Evolutionary conservation across 1,284 basidiomycete genomes (phyloP).

Genomic region (Leccinum fuscescens): DNA sequence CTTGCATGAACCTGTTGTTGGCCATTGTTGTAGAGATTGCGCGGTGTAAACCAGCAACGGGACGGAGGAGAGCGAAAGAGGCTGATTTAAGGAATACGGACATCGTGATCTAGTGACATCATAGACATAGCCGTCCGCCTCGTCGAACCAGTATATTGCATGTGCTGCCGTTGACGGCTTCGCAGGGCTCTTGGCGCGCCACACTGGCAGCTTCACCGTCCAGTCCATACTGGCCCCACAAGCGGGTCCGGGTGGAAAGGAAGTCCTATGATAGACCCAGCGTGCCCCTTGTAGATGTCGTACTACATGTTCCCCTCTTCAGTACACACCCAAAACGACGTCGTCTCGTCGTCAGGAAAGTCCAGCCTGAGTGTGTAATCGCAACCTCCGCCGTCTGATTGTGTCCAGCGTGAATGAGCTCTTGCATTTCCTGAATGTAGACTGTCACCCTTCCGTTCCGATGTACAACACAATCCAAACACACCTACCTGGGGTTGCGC

Average conservation of each 20-base stretch:
- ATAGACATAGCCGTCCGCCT: constrained; percentile 96
- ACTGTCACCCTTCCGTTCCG: background rate
- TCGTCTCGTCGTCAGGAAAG: constrained; percentile 93
- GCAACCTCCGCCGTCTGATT: constrained; percentile 96
- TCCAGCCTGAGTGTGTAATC: constrained; percentile 75
- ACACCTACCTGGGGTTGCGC: constrained; percentile 83
- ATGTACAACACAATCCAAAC: background rate
- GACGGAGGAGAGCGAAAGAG: background rate
- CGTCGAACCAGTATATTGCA: constrained; percentile 88
- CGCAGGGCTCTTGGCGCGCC: constrained; percentile 74
- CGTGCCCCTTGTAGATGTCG: constrained; percentile 90
- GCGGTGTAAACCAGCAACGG: background rate
- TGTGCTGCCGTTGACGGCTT: constrained; percentile 51
- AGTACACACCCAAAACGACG: constrained; percentile 94
- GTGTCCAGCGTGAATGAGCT: constrained; percentile 81
- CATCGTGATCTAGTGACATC: constrained; percentile 54
- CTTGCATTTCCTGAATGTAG: constrained; percentile 76
- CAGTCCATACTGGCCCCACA: constrained; percentile 90
- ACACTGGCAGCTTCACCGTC: constrained; percentile 82
- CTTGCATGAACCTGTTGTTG: constrained; percentile 33
- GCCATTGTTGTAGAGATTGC: background rate
- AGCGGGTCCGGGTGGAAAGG: constrained; percentile 83
- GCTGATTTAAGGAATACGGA: background rate
- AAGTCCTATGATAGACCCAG: constrained; percentile 90
- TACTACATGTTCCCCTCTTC: constrained; percentile 95